Conservation (phyloP, 306 rosid genomes). For the Cyclanthera cordifolia region DNA sequence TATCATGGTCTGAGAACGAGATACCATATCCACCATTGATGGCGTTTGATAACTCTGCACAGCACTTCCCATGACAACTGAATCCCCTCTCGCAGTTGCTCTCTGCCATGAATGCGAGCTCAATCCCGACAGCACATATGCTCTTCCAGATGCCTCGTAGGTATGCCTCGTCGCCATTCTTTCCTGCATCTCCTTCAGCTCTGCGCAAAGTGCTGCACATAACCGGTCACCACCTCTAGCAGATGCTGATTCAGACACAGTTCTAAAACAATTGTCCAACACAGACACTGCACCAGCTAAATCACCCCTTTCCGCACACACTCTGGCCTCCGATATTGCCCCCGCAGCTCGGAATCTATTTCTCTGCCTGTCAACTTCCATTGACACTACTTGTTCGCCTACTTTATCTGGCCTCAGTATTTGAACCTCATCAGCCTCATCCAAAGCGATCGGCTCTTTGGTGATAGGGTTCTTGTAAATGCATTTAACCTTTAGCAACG, state of each 20-base stretch:
- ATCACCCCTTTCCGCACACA: conserved; percentile 57
- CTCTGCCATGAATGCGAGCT: conserved; percentile 92
- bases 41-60: conserved; percentile 73
- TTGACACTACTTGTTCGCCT: conserved; percentile 34
- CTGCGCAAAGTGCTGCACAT: conserved; percentile 52
- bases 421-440: conserved; percentile 41
- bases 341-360: conserved; percentile 58
- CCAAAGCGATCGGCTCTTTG: conserved; percentile 43
- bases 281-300: conserved; percentile 57
- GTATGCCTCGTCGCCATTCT: conserved; percentile 69
- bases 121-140: conserved; percentile 76
- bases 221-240: conserved; percentile 49
- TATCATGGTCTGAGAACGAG: conserved; percentile 31
- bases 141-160: conserved; percentile 82
- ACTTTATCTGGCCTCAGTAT: conserved; percentile 55
- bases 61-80: conserved; percentile 53
- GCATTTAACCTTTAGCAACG: conserved; percentile 47
- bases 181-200: conserved; percentile 83
- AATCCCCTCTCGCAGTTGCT: conserved; percentile 91
- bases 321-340: conserved; percentile 72
- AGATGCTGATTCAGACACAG: conserved; percentile 49
- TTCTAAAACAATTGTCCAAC: conserved; percentile 41
- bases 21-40: conserved; percentile 77
- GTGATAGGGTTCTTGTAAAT: conserved; percentile 51
- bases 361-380: conserved; percentile 75